Conservation (phyloP, 306 rosid species). For the Hippophae rhamnoides region DNA sequence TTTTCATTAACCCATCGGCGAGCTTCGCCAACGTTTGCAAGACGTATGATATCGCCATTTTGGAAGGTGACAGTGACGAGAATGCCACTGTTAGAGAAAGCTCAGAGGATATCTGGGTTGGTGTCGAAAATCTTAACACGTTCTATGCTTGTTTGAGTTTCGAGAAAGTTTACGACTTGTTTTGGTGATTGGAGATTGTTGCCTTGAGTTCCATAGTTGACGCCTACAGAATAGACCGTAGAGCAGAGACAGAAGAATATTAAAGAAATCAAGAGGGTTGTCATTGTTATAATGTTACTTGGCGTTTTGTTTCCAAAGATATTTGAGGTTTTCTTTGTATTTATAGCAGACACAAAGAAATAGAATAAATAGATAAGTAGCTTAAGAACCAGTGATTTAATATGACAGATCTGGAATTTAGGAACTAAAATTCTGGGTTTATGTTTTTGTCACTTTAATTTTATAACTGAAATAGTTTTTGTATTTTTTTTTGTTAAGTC, state of each 20-base stretch:
- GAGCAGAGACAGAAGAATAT: constrained; percentile 30
- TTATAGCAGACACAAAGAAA: constrained; percentile 1
- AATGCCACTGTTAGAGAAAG: constrained; percentile 66
- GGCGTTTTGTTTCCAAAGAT: neutral
- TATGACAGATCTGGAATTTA: too few species aligned
- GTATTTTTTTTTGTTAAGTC: too few species aligned
- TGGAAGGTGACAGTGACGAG: constrained; percentile 63
- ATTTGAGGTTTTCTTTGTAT: neutral
- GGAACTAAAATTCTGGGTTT: too few species aligned
- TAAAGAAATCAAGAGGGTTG: constrained; percentile 13
- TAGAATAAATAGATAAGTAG: too few species aligned
- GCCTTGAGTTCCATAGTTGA: constrained; percentile 77
- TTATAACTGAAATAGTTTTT: too few species aligned
- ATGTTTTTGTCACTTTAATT: too few species aligned
- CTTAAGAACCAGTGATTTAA: too few species aligned
- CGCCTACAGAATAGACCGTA: constrained; percentile 49
- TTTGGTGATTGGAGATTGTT: constrained; percentile 66
- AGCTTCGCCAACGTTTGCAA: constrained; percentile 22
- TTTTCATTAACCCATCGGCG: constrained; percentile 42
- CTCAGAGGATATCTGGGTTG: constrained; percentile 61
- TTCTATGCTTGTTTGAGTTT: constrained; percentile 50
- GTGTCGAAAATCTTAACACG: constrained; percentile 69
- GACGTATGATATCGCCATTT: constrained; percentile 50
- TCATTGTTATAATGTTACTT: neutral
- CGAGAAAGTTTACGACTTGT: constrained; percentile 52